Evolutionary conservation across 805 yeast species (phyloP).

Genomic region (Isabelozyma rhagii): DNA sequence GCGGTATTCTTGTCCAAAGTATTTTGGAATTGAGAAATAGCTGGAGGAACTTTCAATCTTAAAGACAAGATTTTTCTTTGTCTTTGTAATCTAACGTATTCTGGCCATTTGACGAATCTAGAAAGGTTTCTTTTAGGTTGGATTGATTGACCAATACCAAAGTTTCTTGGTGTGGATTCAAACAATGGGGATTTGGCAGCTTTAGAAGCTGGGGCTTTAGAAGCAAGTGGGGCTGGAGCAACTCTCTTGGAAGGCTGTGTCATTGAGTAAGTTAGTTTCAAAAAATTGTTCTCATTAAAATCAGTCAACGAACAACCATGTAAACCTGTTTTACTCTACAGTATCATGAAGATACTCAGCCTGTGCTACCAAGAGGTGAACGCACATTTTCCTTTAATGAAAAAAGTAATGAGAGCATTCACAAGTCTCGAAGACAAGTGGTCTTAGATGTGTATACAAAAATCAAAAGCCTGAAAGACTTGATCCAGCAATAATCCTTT

Average conservation of each 20-base stretch:
- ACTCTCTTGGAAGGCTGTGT: slow-evolving; percentile 77
- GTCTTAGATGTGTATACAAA: background rate
- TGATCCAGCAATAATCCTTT: slow-evolving; percentile 6
- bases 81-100: slow-evolving; percentile 96
- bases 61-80: slow-evolving; percentile 93
- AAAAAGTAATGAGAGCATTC: slow-evolving; percentile 1
- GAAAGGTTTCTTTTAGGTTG: slow-evolving; percentile 97
- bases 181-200: slow-evolving; percentile 74
- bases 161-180: slow-evolving; percentile 87
- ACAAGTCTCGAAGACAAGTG: slow-evolving; percentile 2
- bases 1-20: slow-evolving; percentile 99
- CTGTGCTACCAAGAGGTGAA: slow-evolving; percentile 42
- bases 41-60: slow-evolving; percentile 99
- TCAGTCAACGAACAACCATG: slow-evolving; percentile 23
- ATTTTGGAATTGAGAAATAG: slow-evolving; percentile 94
- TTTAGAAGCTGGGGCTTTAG: slow-evolving; percentile 45
- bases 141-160: slow-evolving; percentile 93
- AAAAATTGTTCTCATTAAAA: slow-evolving; percentile 16
- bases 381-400: slow-evolving; percentile 17
- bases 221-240: slow-evolving; percentile 97
- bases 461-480: slow-evolving; percentile 5
- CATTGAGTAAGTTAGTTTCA: slow-evolving; percentile 39
- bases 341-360: slow-evolving; percentile 40
- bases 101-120: slow-evolving; percentile 99
- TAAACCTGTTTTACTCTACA: slow-evolving; percentile 32